Conservation (phyloP, 495 filamentous ascomycete species). For the Pyrenopolyporus hunteri region DNA sequence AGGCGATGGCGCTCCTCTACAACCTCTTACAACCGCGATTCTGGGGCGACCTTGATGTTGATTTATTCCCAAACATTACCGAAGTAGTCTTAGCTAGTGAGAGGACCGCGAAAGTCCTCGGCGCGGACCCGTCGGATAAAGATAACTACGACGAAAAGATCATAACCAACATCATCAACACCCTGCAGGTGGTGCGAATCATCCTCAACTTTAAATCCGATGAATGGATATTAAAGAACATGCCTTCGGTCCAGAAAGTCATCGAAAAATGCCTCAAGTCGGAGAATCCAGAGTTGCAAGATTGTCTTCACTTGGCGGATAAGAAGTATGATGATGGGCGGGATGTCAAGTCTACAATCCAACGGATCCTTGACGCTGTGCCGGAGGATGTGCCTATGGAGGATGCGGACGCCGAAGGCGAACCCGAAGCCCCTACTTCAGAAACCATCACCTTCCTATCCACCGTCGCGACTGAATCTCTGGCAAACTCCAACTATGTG, state of each 20-base stretch:
- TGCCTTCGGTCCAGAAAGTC: slow-evolving; percentile 80
- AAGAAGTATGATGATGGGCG: slow-evolving; percentile 67
- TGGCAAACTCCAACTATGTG: slow-evolving; percentile 78
- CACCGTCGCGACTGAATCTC: slow-evolving; percentile 77
- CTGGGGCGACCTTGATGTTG: slow-evolving; percentile 92
- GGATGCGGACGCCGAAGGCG: slow-evolving; percentile 85
- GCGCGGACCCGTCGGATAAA: slow-evolving; percentile 80
- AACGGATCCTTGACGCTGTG: slow-evolving; percentile 85
- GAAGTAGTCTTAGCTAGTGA: slow-evolving; percentile 79
- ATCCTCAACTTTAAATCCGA: slow-evolving; percentile 84
- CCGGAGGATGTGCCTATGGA: slow-evolving; percentile 88
- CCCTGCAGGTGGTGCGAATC: slow-evolving; percentile 85
- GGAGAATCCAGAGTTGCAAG: slow-evolving; percentile 88
- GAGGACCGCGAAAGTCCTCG: slow-evolving; percentile 70
- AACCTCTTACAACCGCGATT: slow-evolving; percentile 85
- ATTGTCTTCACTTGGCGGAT: slow-evolving; percentile 78
- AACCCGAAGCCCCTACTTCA: slow-evolving; percentile 68
- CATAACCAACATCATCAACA: slow-evolving; percentile 85
- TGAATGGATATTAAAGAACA: slow-evolving; percentile 83
- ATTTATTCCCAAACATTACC: slow-evolving; percentile 87
- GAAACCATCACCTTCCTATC: slow-evolving; percentile 85
- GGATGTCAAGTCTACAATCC: slow-evolving; percentile 70
- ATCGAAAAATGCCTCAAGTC: slow-evolving; percentile 88
- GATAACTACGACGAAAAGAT: slow-evolving; percentile 84
- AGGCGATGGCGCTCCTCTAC: slow-evolving; percentile 79